Base-by-base conservation (phyloP, 2,329 filamentous ascomycete genomes). In the Byssoonygena ceratinophila region DNA sequence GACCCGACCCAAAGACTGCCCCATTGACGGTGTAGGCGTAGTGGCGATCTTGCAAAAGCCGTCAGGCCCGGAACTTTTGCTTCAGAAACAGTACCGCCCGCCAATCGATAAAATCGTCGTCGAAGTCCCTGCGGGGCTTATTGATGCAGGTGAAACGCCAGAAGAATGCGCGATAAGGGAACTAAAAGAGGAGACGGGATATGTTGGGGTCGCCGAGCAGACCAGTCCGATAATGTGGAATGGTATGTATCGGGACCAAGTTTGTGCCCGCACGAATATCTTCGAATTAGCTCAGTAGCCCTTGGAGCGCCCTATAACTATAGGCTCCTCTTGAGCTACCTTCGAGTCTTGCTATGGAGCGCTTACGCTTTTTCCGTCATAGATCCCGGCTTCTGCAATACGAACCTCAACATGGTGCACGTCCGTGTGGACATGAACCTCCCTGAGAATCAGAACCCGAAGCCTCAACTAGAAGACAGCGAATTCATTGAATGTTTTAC, bases 401-500 rank as follows among this genome's bases (percentile, higher is more conserved):
- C 73, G 14, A 75, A 74, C 55, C 63, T 74, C 23, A 72, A 74
- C 49, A 73, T 75, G 69, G 80, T 90, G 12, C 85, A 90, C 62
- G 79, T 90, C 39, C 77, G 74, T 1, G 79, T 91, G 57, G 84
- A 91, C 66, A 79, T 85, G 75, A 75, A 71, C 3, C 71, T 81
- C 1, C 77, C 83, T 0, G 81, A 81, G 60, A 91, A 91, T 63
- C 77, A 83, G 63, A 74, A 85, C 50, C 80, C 80, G 1, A 75
- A 81, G 65, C 82, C 85, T 0, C 71, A 84, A 63, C 74, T 90
- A 5, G 85, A 91, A 64, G 85, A 89, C 23, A 83, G 81, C 57
- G 86, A 91, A 68, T 90, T 89, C 63, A 90, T 91, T 62, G 85
- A 90, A 65, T 82, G 83, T 31, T 90, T 91, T 61, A 79, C 78